Conservation (phyloP, 129 eudicot species). For the Cynara cardunculus region DNA sequence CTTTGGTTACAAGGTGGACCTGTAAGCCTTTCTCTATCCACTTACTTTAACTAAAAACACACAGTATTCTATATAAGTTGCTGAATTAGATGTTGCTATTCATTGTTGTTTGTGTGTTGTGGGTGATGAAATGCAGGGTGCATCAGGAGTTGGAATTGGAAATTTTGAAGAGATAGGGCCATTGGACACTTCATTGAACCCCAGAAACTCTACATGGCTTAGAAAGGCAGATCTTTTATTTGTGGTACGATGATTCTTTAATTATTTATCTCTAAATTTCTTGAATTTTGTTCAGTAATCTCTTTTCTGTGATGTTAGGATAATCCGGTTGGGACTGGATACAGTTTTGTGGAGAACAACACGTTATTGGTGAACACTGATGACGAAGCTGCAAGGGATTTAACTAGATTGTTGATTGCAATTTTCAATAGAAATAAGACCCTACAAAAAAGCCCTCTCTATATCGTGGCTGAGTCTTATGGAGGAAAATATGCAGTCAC, state of each 20-base stretch:
- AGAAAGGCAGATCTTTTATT: constrained; percentile 50
- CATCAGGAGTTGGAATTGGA: constrained; percentile 61
- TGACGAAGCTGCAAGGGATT: constrained; percentile 52
- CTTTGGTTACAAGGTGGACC: constrained; percentile 73
- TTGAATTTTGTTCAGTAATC: background rate
- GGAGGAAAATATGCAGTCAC: constrained; percentile 64
- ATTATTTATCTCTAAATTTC: background rate
- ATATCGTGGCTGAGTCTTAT: constrained; percentile 54
- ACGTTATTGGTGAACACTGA: constrained; percentile 41
- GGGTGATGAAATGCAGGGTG: constrained; percentile 32
- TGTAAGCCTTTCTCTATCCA: constrained; percentile 32
- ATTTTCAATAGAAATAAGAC: constrained; percentile 33
- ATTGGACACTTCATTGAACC: constrained; percentile 40
- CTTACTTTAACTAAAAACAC: background rate
- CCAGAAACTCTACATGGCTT: constrained; percentile 59
- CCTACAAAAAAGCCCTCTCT: constrained; percentile 47
- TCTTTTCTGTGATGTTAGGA: constrained; percentile 23
- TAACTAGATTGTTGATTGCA: constrained; percentile 33
- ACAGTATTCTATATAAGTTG: background rate
- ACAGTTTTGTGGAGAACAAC: constrained; percentile 50
- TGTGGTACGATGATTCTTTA: constrained; percentile 36
- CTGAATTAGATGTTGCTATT: background rate
- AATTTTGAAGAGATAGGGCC: constrained; percentile 56
- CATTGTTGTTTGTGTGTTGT: background rate
- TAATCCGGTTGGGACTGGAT: constrained; percentile 67